Evolutionary conservation across 352 stramenopile species (phyloP), one percentile per base, ranked within the genome.

Genomic region (Globisporangium cylindrosporum): DNA sequence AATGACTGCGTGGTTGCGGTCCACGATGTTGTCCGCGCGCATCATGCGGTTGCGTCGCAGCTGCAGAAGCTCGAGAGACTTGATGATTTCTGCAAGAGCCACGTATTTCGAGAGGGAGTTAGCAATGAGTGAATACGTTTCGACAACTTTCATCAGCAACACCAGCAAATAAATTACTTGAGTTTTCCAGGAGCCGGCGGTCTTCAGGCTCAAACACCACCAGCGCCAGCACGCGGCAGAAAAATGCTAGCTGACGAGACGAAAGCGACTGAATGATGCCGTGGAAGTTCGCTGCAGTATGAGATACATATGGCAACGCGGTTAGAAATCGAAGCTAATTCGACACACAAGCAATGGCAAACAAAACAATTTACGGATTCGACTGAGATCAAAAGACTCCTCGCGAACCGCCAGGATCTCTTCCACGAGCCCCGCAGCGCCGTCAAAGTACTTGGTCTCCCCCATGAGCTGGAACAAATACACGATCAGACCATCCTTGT

Each of bases 181-280:
- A 91, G 62, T 82, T 97, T 65, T 98, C 94, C 25, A 98, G 76
- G 1, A 98, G 75, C 38, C 96, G 86, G 20, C 96, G 87, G 69
- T 98, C 96, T 72, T 99, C 96, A 1, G 94, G 94, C 69, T 99
- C 94, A 78, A 99, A 98, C 24, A 99, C 82, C 6, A 99, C 82
- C 7, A 99, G 80, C 3, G 93, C 95, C 25, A 99, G 80, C 34
- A 99, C 93, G n/a, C 96, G 90, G 59, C 94, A 98, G 74, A 98
- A 98, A 75, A 98, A 97, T 14, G 95, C 94, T 49, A 99, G 76
- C 64, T 98, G 93, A 14, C 94, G 85, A 38, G 90, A 97, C 9
- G 84, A 97, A 60, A 99, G 89, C 29, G 84, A 86, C 58, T 87
- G 73, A 55, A 98, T 83, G 56, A 99, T 88, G 6, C 78, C 59